Evolutionary conservation across 208 protist genomes (phyloP).

Genomic region (Novymonas esmeraldas): DNA sequence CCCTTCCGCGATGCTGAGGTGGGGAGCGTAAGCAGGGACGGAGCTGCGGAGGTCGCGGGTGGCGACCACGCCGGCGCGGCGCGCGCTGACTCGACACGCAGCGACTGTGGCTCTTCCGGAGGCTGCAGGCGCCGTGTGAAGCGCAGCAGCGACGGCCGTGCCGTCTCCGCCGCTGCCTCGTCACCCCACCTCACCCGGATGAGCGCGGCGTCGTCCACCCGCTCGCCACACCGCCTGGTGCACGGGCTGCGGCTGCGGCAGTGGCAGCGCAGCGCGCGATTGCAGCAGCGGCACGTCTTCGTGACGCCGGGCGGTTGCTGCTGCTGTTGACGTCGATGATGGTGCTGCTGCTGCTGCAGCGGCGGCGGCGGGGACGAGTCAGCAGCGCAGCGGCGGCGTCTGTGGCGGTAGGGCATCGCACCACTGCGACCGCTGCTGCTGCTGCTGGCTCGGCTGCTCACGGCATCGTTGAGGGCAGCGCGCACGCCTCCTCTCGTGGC

Average conservation of each 20-base stretch:
- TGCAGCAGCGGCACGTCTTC: conserved; percentile 26
- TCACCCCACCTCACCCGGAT: conserved; percentile 2
- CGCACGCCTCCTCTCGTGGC: neutral
- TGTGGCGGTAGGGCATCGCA: neutral
- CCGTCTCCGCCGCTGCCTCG: neutral
- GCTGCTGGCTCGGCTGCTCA: neutral
- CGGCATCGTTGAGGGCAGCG: neutral
- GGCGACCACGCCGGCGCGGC: neutral
- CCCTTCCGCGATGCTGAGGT: neutral
- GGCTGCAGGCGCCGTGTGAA: conserved; percentile 29
- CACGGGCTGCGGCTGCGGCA: neutral
- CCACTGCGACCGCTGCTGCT: neutral
- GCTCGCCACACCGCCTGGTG: too few species aligned
- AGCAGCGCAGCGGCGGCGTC: neutral
- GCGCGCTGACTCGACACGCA: conserved; percentile 16
- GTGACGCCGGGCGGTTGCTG: neutral
- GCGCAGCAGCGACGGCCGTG: conserved; percentile 12
- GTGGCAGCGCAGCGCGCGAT: neutral
- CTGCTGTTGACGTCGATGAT: too few species aligned
- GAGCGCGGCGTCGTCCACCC: neutral
- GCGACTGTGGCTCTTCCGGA: conserved; percentile 33
- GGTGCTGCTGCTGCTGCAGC: too few species aligned
- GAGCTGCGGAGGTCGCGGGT: neutral
- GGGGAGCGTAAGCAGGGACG: conserved; percentile 8
- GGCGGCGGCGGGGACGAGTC: neutral